A percentile compares a stretch with the other conserved stretches of the same genome.
These are phyloP conservation scores for Anisodus tanguticus DNA, from an alignment of 257 asterid genomes.

Conservation along the genomic window DNA sequence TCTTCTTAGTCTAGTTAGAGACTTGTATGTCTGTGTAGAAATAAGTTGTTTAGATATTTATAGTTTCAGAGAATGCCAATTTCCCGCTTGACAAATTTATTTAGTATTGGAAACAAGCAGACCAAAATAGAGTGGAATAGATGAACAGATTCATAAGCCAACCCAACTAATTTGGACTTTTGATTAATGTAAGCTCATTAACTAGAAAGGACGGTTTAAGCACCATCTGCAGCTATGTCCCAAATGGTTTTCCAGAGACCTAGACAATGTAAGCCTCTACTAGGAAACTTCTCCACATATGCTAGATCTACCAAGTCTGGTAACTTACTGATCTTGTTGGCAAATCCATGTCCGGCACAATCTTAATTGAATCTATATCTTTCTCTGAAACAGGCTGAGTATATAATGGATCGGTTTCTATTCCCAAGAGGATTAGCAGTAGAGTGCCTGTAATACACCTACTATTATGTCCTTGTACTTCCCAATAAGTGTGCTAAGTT, in stretches of 20 bases:
- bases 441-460: neutral
- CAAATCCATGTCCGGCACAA: neutral
- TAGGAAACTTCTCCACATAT: constrained; percentile 9
- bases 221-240: neutral
- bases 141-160: no score
- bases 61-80: no score
- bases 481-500: neutral
- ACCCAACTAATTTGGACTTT: neutral
- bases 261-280: constrained; percentile 14
- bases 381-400: neutral
- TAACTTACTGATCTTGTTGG: neutral
- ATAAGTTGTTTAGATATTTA: no score
- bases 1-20: no score
- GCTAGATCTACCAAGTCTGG: neutral
- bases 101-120: no score
- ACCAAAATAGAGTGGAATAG: no score
- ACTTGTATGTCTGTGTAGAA: no score
- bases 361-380: neutral
- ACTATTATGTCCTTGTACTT: neutral
- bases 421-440: neutral
- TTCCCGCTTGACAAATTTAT: no score
- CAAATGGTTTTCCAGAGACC: neutral
- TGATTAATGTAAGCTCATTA: neutral
- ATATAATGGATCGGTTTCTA: neutral
- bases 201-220: neutral